Evolutionary conservation across 73 alveolate species (phyloP).

Genomic region (Paramecium biaurelia): DNA sequence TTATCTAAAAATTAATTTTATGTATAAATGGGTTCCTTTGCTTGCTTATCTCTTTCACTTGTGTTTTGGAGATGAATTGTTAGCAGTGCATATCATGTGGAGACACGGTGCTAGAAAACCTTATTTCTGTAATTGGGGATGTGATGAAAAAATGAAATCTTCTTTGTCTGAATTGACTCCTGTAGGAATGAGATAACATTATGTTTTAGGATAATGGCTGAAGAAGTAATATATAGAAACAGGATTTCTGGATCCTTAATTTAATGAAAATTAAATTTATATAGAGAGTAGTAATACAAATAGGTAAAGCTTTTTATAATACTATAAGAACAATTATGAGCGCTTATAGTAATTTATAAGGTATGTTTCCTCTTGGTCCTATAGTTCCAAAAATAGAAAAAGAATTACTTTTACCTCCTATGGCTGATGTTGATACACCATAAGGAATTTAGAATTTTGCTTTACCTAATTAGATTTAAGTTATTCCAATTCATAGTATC

Average conservation of each 20-base stretch:
- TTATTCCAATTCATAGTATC: neutral
- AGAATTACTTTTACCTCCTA: neutral
- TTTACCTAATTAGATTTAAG: neutral
- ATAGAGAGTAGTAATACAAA: slow-evolving; percentile 73
- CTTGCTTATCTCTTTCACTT: neutral
- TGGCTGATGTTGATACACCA: neutral
- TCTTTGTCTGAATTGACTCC: slow-evolving; percentile 77
- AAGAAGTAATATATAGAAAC: slow-evolving; percentile 72
- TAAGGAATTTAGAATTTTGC: neutral
- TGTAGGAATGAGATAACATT: slow-evolving; percentile 85
- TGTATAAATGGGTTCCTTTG: neutral
- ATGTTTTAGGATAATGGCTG: slow-evolving; percentile 77
- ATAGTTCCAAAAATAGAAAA: slow-evolving; percentile 37
- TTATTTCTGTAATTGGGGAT: slow-evolving; percentile 47
- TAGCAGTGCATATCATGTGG: neutral
- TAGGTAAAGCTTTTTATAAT: slow-evolving; percentile 8
- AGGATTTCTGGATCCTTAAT: slow-evolving; percentile 66
- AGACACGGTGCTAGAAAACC: slow-evolving; percentile 60
- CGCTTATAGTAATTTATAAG: slow-evolving; percentile 83
- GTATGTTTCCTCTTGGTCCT: slow-evolving; percentile 79
- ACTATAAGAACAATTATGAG: slow-evolving; percentile 76
- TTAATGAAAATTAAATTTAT: slow-evolving; percentile 81
- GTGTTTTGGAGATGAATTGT: neutral
- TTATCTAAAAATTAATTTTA: neutral
- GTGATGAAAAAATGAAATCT: slow-evolving; percentile 28